Percentiles rank a stretch among this genome's conserved stretches.
Conservation (phyloP, 169 alveolate species). For the Eimeria acervulina region DNA sequence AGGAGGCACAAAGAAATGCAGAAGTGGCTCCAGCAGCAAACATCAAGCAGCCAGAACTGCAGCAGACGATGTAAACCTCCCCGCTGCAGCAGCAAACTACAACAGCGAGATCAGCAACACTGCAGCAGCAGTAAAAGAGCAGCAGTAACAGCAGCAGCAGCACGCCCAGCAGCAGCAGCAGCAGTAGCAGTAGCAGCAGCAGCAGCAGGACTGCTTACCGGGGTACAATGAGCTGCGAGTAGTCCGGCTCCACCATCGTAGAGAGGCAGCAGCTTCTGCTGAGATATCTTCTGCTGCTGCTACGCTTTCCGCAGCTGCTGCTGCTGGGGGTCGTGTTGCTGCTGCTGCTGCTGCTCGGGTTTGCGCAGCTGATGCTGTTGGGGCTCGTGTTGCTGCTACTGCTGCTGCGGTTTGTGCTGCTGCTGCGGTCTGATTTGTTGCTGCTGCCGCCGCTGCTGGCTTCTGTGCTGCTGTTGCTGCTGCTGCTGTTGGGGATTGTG, state of each 20-base stretch:
- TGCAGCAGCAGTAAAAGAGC: not conserved
- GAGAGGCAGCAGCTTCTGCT: not conserved
- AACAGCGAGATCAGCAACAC: constrained; percentile 19
- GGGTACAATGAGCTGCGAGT: not conserved
- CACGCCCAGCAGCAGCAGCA: not conserved
- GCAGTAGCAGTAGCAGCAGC: constrained; percentile 29
- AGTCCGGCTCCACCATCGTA: not conserved
- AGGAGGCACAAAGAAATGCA: not conserved
- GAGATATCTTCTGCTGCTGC: not conserved
- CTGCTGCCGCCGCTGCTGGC: too few relatives aligned
- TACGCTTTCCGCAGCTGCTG: too few relatives aligned
- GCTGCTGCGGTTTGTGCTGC: too few relatives aligned
- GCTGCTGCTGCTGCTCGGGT: too few relatives aligned
- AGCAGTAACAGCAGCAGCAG: not conserved
- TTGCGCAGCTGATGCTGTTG: too few relatives aligned
- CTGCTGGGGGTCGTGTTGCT: too few relatives aligned
- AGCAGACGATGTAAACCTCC: not conserved
- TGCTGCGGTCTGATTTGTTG: too few relatives aligned
- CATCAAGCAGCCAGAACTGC: not conserved
- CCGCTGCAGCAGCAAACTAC: not conserved
- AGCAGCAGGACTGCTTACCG: not conserved
- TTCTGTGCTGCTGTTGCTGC: too few relatives aligned
- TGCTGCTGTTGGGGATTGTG: too few relatives aligned
- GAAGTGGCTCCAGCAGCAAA: not conserved
- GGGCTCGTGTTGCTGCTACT: too few relatives aligned